phyloP scores from a whole-genome alignment of 2,329 filamentous ascomycete species.

The Venturia aucupariae region DNA sequence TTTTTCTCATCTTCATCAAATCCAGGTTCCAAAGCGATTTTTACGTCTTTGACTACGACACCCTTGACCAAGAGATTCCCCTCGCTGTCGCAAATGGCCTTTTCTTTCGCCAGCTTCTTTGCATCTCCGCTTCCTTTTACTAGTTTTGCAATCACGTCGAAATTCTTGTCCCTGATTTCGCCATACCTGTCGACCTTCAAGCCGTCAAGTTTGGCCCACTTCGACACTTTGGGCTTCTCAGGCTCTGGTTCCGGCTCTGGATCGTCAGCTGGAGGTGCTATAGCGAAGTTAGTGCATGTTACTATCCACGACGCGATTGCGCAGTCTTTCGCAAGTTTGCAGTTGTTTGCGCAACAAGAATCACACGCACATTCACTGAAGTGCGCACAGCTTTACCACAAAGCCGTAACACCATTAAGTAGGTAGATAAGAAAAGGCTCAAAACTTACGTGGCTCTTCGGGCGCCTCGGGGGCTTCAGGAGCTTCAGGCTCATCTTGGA shows the following conservation, averaged over 20 bases:
- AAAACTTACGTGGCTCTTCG: constrained; percentile 21
- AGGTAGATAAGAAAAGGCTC: neutral
- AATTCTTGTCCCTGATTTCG: constrained; percentile 45
- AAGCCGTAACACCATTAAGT: neutral
- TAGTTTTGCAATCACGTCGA: constrained; percentile 41
- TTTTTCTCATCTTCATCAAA: constrained; percentile 36
- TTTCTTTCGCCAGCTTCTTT: constrained; percentile 6
- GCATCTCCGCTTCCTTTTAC: constrained; percentile 4
- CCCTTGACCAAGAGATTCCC: constrained; percentile 37
- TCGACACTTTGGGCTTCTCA: constrained; percentile 26
- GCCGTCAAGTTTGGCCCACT: constrained; percentile 36
- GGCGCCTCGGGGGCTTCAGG: constrained; percentile 20
- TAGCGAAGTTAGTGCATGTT: constrained; percentile 34
- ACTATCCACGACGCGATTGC: constrained; percentile 16
- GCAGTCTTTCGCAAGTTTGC: neutral
- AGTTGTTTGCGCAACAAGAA: neutral
- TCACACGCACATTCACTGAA: neutral
- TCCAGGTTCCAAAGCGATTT: constrained; percentile 26
- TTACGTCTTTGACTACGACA: constrained; percentile 38
- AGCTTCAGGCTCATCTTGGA: constrained; percentile 23
- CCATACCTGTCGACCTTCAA: constrained; percentile 43
- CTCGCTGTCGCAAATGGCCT: constrained; percentile 9
- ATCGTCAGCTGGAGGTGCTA: constrained; percentile 45
- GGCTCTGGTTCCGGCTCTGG: constrained; percentile 38
- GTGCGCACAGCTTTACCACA: neutral